phyloP scores from a whole-genome alignment of 139 green algal genomes.

The Chlorella sp. region DNA sequence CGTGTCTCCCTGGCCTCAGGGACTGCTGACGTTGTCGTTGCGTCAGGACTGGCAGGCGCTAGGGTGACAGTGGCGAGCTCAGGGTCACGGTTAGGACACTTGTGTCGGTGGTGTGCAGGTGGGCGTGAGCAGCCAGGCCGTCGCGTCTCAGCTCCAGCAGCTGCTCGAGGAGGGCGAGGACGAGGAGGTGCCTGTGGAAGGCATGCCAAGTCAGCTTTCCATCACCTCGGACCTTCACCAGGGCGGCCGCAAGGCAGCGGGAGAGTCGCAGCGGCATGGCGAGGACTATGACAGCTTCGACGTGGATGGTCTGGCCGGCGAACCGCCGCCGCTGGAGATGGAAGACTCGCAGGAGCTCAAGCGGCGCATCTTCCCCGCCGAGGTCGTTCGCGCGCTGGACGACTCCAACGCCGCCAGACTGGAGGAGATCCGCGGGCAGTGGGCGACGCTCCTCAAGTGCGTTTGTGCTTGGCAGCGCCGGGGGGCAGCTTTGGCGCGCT shows the following conservation, averaged over 20 bases:
- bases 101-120: background rate
- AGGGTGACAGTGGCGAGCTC: background rate
- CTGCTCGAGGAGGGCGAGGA: constrained; percentile 14
- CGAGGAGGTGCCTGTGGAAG: constrained; percentile 6
- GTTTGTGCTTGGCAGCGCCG: no score
- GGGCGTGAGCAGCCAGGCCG: background rate
- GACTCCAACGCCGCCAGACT: constrained; percentile 17
- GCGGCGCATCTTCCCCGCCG: constrained; percentile 21
- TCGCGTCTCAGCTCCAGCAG: constrained; percentile 7
- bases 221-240: no score
- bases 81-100: background rate
- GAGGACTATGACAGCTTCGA: background rate
- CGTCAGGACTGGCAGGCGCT: no score
- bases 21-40: no score
- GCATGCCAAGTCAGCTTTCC: background rate
- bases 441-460: constrained; percentile 27
- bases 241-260: no score
- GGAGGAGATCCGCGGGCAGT: constrained; percentile 17
- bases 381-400: constrained; percentile 19
- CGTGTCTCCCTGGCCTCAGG: no score
- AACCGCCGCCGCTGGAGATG: constrained; percentile 15
- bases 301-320: background rate
- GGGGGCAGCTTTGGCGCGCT: no score
- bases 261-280: no score
- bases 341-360: constrained; percentile 21